Percentiles rank a stretch among this genome's conserved stretches.
phyloP scores from a whole-genome alignment of 192 early-diverging fungal species.

The Coemansia sp. region DNA sequence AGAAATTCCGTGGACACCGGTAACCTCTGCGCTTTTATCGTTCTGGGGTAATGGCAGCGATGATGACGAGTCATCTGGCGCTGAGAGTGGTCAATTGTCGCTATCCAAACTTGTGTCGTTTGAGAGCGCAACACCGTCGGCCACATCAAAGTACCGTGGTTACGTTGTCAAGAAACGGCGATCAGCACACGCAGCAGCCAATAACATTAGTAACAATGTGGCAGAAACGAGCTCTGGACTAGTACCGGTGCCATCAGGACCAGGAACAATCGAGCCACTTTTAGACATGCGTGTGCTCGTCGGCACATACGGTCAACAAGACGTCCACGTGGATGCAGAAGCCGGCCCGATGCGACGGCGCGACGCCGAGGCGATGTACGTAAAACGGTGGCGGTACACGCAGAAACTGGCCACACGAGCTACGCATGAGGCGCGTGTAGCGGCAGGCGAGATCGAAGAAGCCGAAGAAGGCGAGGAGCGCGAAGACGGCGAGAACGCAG shows the following conservation, averaged over 20 bases:
- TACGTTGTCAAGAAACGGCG: constrained; percentile 50
- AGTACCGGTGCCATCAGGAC: constrained; percentile 25
- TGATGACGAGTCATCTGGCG: background rate
- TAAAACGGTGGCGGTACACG: constrained; percentile 46
- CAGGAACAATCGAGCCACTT: constrained; percentile 35
- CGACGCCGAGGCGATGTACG: constrained; percentile 38
- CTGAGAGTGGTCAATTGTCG: constrained; percentile 8
- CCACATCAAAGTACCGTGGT: constrained; percentile 41
- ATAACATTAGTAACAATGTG: background rate
- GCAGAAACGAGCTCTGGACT: constrained; percentile 3
- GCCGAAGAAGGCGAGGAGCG: constrained; percentile 51
- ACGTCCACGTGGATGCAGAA: constrained; percentile 16
- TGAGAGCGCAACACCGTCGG: constrained; percentile 17
- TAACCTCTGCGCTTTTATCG: background rate
- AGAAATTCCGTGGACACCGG: background rate
- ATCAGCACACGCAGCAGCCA: constrained; percentile 7
- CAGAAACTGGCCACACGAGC: constrained; percentile 38
- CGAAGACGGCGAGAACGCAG: constrained; percentile 33
- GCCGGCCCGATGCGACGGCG: constrained; percentile 19
- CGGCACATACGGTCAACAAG: constrained; percentile 40
- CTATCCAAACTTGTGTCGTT: constrained; percentile 27
- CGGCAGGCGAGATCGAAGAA: constrained; percentile 48
- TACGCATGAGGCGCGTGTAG: constrained; percentile 26
- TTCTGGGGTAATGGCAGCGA: constrained; percentile 2
- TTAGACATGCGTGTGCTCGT: constrained; percentile 29